These are phyloP conservation scores for Botryotinia convoluta DNA, from an alignment of 2,329 filamentous ascomycete genomes.

Conservation along the genomic window DNA sequence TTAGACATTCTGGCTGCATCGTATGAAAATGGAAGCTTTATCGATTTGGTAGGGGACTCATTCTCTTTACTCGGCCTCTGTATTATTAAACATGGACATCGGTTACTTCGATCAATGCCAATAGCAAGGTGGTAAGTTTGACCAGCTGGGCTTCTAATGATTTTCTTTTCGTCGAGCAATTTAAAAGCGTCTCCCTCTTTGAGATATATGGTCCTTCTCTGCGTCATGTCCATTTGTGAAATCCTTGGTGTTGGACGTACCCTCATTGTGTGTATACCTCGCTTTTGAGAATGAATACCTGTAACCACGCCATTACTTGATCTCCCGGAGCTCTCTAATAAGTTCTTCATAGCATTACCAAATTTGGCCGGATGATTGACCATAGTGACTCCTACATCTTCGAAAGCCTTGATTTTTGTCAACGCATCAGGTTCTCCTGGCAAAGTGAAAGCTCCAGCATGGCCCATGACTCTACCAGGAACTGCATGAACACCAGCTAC, in stretches of 20 bases:
- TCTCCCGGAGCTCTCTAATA: slow-evolving; percentile 48
- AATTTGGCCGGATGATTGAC: slow-evolving; percentile 76
- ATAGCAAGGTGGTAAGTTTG: slow-evolving; percentile 56
- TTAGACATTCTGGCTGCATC: slow-evolving; percentile 45
- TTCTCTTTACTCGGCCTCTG: slow-evolving; percentile 46
- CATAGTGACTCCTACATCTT: slow-evolving; percentile 64
- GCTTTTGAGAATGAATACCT: slow-evolving; percentile 45
- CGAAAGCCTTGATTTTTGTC: slow-evolving; percentile 66
- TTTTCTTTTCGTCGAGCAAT: slow-evolving; percentile 46
- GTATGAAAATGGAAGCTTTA: slow-evolving; percentile 63
- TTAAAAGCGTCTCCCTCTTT: slow-evolving; percentile 52
- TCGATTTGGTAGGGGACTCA: slow-evolving; percentile 45
- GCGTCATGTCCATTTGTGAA: slow-evolving; percentile 28
- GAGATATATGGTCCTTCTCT: slow-evolving; percentile 55
- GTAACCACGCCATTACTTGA: slow-evolving; percentile 40
- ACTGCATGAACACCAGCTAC: slow-evolving; percentile 66
- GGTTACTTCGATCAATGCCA: slow-evolving; percentile 60
- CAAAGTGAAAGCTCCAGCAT: slow-evolving; percentile 71
- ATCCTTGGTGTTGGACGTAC: slow-evolving; percentile 22
- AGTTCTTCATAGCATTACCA: slow-evolving; percentile 62
- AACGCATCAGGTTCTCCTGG: slow-evolving; percentile 62
- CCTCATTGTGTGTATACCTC: slow-evolving; percentile 51
- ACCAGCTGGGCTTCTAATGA: slow-evolving; percentile 37
- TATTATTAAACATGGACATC: slow-evolving; percentile 59
- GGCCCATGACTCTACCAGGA: slow-evolving; percentile 69